Conservation (phyloP, 2,329 filamentous ascomycete species). For the Colletotrichum tropicicola region DNA sequence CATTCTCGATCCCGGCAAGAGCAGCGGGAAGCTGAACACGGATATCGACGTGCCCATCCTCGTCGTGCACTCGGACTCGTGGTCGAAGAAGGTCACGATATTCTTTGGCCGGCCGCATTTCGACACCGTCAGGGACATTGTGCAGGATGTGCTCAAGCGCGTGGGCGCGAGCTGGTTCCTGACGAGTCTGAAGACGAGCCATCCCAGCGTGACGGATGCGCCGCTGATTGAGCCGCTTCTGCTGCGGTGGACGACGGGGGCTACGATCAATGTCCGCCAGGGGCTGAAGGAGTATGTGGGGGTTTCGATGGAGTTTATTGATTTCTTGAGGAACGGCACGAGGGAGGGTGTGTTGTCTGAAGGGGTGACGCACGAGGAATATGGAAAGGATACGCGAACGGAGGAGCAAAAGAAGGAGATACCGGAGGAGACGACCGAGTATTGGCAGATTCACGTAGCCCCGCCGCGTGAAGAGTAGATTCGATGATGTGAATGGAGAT, state of each 20-base stretch:
- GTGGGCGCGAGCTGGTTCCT: slow-evolving; percentile 61
- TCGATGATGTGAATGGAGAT: not conserved
- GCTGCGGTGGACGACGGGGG: slow-evolving; percentile 68
- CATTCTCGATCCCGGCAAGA: slow-evolving; percentile 73
- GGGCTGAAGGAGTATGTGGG: slow-evolving; percentile 69
- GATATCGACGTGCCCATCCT: slow-evolving; percentile 67
- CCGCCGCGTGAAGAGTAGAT: slow-evolving; percentile 1
- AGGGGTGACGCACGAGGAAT: slow-evolving; percentile 52
- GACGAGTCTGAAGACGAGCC: slow-evolving; percentile 63
- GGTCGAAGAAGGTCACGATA: slow-evolving; percentile 64
- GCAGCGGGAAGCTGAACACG: slow-evolving; percentile 67
- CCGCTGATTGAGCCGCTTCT: slow-evolving; percentile 70
- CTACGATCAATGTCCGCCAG: slow-evolving; percentile 63
- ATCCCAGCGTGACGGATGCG: slow-evolving; percentile 73
- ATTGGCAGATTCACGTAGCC: slow-evolving; percentile 54
- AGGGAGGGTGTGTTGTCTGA: slow-evolving; percentile 59
- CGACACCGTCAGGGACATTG: slow-evolving; percentile 65
- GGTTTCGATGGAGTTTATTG: slow-evolving; percentile 65
- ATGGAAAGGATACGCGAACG: slow-evolving; percentile 49
- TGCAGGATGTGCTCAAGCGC: slow-evolving; percentile 46
- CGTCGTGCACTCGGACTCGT: slow-evolving; percentile 71
- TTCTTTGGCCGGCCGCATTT: slow-evolving; percentile 74
- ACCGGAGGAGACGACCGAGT: slow-evolving; percentile 41
- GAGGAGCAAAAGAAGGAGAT: slow-evolving; percentile 41
- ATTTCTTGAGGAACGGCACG: slow-evolving; percentile 52